Evolutionary conservation across 345 rosid genomes (phyloP).

Genomic region (Adansonia digitata): DNA sequence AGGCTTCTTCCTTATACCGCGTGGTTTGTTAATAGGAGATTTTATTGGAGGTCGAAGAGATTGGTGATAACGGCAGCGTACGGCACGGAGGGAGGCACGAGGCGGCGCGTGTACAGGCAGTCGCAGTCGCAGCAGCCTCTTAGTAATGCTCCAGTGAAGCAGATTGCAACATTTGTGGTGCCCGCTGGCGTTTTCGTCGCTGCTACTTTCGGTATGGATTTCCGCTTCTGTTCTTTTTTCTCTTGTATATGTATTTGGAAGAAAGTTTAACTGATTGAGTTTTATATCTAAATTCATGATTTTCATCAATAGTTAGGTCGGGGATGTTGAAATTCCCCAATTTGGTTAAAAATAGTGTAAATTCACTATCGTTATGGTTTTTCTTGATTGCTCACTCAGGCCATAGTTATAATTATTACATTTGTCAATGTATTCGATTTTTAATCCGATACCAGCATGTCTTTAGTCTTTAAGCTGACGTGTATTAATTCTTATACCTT

Average conservation of each 20-base stretch:
- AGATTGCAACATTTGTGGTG: constrained; percentile 47
- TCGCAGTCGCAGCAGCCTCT: constrained; percentile 50
- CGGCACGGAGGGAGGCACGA: constrained; percentile 35
- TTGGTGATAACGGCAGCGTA: constrained; percentile 47
- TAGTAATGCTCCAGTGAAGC: constrained; percentile 45
- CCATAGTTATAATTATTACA: not conserved
- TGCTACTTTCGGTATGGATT: constrained; percentile 62
- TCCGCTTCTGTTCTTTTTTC: not conserved
- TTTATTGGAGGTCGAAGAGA: constrained; percentile 30
- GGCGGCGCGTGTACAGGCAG: constrained; percentile 57
- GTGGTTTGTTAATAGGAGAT: constrained; percentile 19
- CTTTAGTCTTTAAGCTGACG: not conserved
- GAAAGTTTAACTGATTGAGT: not conserved
- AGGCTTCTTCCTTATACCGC: constrained; percentile 22
- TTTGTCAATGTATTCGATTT: not conserved
- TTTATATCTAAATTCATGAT: not conserved
- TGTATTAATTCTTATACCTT: not conserved
- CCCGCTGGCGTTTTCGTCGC: constrained; percentile 59
- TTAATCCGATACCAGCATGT: not conserved
- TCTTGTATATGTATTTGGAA: not conserved
- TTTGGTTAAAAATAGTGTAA: not conserved
- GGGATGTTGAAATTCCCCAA: not conserved
- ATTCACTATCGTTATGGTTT: not conserved
- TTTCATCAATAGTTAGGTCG: not conserved
- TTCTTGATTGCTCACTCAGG: not conserved